Evolutionary conservation across 345 rosid species (phyloP), one percentile per base, ranked within the genome.

Genomic region (Geranium brycei): DNA sequence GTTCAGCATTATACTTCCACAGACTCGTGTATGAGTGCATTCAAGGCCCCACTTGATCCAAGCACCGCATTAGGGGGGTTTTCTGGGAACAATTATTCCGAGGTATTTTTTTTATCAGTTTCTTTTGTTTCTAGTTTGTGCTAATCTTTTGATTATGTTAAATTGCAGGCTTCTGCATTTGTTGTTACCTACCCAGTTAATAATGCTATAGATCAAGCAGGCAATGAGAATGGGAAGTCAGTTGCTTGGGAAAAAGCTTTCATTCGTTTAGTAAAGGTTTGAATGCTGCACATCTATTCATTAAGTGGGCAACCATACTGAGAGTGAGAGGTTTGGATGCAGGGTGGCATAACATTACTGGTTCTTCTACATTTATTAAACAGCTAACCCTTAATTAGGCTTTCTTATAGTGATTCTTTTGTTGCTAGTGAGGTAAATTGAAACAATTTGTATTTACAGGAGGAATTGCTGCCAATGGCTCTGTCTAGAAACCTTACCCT

Each of bases 201-300:
- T 74, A 92, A 89, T 73, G 91, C 77, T 60, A 59, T 86, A 72
- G 89, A 81, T 64, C 82, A 79, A 65, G 79, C 83, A 61, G 80
- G 82, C 63, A 73, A 76, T 30, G 78, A 75, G 71, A 87, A 70
- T 74, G 83, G 78, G 66, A 87, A 73, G 77, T 97, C 90, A 51
- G 71, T 87, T 70, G 91, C 97, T 65, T 92, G 98, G 98, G 98
- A 92, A 71, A 86, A 87, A 76, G 85, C 87, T 69, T 92, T 92
- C 80, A 83, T 89, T 77, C 80, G 81, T 68, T 74, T 92, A 71
- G 91, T 79, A 30, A 89, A 92, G 98, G 98, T 89, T 64, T 73
- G 83, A 63, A 58, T 66, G 15, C 53, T 64, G 62, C 35, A 32
- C 53, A 47, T 15, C n/a, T 19, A 7, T 51, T 68, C 53, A 18